Conservation (phyloP, 495 filamentous ascomycete genomes). For the Neurospora cerealis region DNA sequence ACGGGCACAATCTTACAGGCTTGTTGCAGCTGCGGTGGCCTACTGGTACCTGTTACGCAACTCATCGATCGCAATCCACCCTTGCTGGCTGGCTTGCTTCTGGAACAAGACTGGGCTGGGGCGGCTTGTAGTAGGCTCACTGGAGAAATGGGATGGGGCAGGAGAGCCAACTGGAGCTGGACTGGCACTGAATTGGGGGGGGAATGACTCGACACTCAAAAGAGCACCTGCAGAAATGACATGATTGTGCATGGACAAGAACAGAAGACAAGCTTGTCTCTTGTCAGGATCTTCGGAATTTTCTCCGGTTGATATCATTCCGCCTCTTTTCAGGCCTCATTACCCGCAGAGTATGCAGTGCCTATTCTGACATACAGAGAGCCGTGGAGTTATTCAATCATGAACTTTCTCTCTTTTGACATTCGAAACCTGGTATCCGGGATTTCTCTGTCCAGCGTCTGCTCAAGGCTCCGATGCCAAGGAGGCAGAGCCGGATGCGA, state of each 20-base stretch:
- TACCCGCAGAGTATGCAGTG: not conserved
- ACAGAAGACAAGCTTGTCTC: not conserved
- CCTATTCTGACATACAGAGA: not conserved
- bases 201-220: not conserved
- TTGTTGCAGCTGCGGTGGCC: not conserved
- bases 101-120: not conserved
- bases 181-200: not conserved
- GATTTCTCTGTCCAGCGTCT: not conserved
- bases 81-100: not conserved
- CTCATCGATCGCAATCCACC: not conserved
- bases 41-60: not conserved
- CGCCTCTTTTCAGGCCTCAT: not conserved
- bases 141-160: not conserved
- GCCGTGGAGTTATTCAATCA: not conserved
- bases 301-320: not conserved
- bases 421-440: not conserved
- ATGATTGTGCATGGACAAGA: not conserved
- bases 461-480: not conserved
- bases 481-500: not conserved
- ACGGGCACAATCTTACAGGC: not conserved
- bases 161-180: not conserved
- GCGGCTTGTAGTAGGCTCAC: not conserved
- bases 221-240: not conserved
- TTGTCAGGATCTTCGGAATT: not conserved
- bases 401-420: not conserved